Evolutionary conservation across 495 filamentous ascomycete species (phyloP), one percentile per base, ranked within the genome.

Genomic region (Neurospora tetrasperma): DNA sequence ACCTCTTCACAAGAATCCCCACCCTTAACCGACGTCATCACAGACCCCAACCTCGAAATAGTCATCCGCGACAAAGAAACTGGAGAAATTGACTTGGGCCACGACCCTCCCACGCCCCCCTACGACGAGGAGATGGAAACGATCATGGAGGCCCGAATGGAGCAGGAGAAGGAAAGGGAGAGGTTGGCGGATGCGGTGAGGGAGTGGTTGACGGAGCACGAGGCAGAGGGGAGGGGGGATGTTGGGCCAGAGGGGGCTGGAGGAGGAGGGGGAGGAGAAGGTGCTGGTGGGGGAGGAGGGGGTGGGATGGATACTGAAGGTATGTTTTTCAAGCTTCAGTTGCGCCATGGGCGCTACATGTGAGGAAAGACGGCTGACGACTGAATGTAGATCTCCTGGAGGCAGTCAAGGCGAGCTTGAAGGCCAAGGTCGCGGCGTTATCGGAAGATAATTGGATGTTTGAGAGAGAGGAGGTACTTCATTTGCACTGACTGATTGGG

Each of bases 381-480:
- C 1, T 18, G 27, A 9, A 69, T 66, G 39, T 75, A 92, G 93
- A 94, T 80, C 85, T 95, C 5, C 81, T 93, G n/a, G 87, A 89
- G 71, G 87, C 90, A 3, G 86, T 95, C 70, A 87, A 89, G 74
- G 86, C 89, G n/a, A 93, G 89, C 77, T 83, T 96, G 68, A 85
- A 87, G 76, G 86, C 86, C 41, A 92, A 94, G 75, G 90, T 90
- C 14, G 89, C 89, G 5, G 88, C 90, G 5, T 78, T 97, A 72
- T 86, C 91, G 31, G 91, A 96, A 59, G 94, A 97, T 74, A 92
- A 91, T 75, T 97, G 94, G 94, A 94, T 97, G 88, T 96, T 89
- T 79, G 93, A 96, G 80, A 86, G 87, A 2, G 93, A 95, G 75
- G 85, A 88, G 41, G 82, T 85, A 23, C 81, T 79, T n/a, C 80